Conservation (phyloP, 129 eudicot species). For the Tanacetum coccineum region DNA sequence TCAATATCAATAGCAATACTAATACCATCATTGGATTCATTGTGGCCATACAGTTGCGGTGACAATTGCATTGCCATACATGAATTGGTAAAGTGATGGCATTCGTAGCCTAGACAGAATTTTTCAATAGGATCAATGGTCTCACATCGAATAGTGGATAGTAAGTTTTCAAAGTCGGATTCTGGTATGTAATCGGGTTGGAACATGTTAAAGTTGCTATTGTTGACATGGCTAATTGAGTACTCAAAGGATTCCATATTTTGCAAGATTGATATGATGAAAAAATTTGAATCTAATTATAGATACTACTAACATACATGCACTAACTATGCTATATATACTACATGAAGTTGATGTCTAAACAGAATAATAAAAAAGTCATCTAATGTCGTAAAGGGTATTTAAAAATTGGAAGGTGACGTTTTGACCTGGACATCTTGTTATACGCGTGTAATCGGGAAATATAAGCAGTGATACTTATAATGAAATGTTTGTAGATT, state of each 20-base stretch:
- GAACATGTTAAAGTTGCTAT: conserved; percentile 22
- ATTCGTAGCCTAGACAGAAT: no score
- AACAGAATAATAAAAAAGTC: not conserved
- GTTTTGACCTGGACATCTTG: not conserved
- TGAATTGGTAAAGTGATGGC: no score
- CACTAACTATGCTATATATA: not conserved
- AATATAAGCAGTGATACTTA: no score
- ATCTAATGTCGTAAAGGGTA: not conserved
- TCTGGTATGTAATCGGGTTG: conserved; percentile 41
- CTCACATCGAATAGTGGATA: not conserved
- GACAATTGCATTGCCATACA: no score
- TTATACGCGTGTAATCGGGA: no score
- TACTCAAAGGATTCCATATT: not conserved
- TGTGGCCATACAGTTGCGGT: no score
- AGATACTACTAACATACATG: not conserved
- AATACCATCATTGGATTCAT: no score
- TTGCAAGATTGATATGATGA: conserved; percentile 14
- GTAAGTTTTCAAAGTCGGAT: conserved; percentile 41
- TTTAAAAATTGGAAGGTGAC: not conserved
- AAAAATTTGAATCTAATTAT: not conserved
- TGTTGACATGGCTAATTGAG: conserved; percentile 19
- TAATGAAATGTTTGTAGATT: no score
- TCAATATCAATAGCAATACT: no score
- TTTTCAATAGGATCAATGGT: no score
- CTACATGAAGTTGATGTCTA: not conserved